Conservation (phyloP, 768 basidiomycete species). For the Clitopilus passeckerianus region DNA sequence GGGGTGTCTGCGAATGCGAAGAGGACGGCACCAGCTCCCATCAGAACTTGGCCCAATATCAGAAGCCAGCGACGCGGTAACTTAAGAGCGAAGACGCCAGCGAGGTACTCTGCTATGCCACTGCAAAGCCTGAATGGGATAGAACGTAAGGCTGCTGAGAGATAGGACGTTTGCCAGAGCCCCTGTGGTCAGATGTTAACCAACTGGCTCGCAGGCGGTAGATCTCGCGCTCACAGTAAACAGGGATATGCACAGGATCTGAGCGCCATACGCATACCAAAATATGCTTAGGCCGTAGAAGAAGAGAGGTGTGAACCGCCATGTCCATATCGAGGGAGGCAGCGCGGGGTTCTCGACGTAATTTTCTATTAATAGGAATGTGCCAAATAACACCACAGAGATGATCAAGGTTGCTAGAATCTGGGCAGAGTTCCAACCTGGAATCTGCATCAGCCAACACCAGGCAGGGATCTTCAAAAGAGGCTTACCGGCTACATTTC, state of each 20-base stretch:
- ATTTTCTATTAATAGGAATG: constrained; percentile 45
- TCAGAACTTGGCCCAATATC: constrained; percentile 12
- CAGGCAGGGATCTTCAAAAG: background rate
- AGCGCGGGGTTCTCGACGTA: constrained; percentile 7
- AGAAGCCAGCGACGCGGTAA: constrained; percentile 2
- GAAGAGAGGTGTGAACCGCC: constrained; percentile 31
- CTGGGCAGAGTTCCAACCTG: constrained; percentile 37
- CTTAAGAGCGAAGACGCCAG: constrained; percentile 1
- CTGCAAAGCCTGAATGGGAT: constrained; percentile 5
- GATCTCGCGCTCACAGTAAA: constrained; percentile 18
- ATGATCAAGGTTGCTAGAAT: constrained; percentile 39
- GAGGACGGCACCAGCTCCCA: constrained; percentile 30
- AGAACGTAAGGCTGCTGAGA: constrained; percentile 29
- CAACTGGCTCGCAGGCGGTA: background rate
- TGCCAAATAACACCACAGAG: constrained; percentile 27
- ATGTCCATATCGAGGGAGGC: constrained; percentile 34
- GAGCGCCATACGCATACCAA: constrained; percentile 26
- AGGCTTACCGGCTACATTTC: constrained; percentile 22
- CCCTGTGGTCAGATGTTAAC: constrained; percentile 19
- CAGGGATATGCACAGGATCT: constrained; percentile 15
- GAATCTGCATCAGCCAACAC: background rate
- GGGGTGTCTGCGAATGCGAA: constrained; percentile 34
- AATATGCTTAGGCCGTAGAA: constrained; percentile 15
- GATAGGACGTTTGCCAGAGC: constrained; percentile 24
- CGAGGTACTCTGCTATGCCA: constrained; percentile 2